Percentiles rank a stretch among this genome's conserved stretches.
phyloP scores from a whole-genome alignment of 75 land plant genomes.

The Cunninghamia lanceolata region DNA sequence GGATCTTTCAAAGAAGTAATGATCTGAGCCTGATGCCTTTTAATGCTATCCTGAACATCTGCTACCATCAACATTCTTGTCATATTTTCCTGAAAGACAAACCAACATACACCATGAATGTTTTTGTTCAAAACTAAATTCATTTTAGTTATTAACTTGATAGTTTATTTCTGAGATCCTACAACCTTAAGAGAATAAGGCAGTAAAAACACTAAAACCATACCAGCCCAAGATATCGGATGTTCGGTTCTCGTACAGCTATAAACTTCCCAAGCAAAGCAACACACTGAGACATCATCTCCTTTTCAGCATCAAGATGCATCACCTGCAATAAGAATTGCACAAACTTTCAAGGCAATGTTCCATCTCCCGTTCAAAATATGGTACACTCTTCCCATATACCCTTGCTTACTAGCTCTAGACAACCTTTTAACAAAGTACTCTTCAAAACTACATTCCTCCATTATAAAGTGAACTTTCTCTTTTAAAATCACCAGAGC shows the following conservation, averaged over 20 bases:
- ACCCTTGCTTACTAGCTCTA: neutral
- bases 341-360: neutral
- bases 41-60: conserved; percentile 96
- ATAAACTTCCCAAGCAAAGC: conserved; percentile 98
- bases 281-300: conserved; percentile 99
- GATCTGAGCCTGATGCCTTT: conserved; percentile 98
- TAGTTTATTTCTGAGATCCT: conserved; percentile 5
- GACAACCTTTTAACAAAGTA: neutral
- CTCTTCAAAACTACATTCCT: neutral
- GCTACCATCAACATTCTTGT: conserved; percentile 96
- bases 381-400: neutral
- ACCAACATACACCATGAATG: neutral
- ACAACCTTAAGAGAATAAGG: neutral
- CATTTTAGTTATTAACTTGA: neutral
- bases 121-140: neutral
- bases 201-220: conserved; percentile 8
- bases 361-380: neutral
- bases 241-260: conserved; percentile 98
- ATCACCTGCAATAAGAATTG: conserved; percentile 61
- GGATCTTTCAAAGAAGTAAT: conserved; percentile 98
- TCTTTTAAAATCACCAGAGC: no score
- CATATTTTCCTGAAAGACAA: conserved; percentile 91
- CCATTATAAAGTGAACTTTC: neutral
- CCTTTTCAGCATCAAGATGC: conserved; percentile 99
- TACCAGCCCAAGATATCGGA: conserved; percentile 99